A percentile compares a stretch with the other conserved stretches of the same genome.
These are phyloP conservation scores for Arthrobotrys entomopaga DNA, from an alignment of 2,329 filamentous ascomycete genomes.

Conservation along the genomic window DNA sequence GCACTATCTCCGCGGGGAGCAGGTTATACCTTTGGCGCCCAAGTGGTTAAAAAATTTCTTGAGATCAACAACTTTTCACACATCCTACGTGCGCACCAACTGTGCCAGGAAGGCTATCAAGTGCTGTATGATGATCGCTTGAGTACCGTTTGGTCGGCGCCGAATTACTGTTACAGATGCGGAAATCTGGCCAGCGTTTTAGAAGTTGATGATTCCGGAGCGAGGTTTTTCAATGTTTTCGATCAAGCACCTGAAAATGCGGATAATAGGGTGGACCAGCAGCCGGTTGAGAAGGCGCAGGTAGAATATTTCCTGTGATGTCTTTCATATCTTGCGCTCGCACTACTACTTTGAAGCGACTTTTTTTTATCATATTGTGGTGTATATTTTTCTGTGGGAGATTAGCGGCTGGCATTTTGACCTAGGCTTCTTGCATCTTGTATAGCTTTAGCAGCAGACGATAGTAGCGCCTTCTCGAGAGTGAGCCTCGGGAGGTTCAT, in stretches of 20 bases:
- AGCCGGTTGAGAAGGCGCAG: conserved; percentile 77
- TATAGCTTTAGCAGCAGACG: background rate
- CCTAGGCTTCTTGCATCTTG: conserved; percentile 12
- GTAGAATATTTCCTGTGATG: conserved; percentile 71
- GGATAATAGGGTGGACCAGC: conserved; percentile 83
- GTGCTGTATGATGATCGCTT: conserved; percentile 93
- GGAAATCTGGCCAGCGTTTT: conserved; percentile 97
- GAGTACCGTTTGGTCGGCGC: conserved; percentile 97
- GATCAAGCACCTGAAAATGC: conserved; percentile 97
- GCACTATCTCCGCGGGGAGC: conserved; percentile 91
- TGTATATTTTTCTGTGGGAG: conserved; percentile 7
- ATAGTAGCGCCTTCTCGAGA: no score
- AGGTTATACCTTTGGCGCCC: conserved; percentile 96
- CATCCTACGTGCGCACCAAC: conserved; percentile 95
- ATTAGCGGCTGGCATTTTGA: conserved; percentile 21
- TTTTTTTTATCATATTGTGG: no score
- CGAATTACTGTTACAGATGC: conserved; percentile 94
- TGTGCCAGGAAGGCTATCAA: conserved; percentile 98
- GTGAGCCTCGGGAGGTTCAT: no score
- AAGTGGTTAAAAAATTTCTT: conserved; percentile 97
- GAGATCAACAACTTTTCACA: conserved; percentile 98
- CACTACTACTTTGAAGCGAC: no score
- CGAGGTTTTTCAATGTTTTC: conserved; percentile 94
- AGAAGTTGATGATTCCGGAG: conserved; percentile 79
- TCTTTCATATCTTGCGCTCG: no score